A percentile compares a stretch with the other conserved stretches of the same genome.
Conservation (phyloP, 306 rosid genomes). For the Inga laurina region DNA sequence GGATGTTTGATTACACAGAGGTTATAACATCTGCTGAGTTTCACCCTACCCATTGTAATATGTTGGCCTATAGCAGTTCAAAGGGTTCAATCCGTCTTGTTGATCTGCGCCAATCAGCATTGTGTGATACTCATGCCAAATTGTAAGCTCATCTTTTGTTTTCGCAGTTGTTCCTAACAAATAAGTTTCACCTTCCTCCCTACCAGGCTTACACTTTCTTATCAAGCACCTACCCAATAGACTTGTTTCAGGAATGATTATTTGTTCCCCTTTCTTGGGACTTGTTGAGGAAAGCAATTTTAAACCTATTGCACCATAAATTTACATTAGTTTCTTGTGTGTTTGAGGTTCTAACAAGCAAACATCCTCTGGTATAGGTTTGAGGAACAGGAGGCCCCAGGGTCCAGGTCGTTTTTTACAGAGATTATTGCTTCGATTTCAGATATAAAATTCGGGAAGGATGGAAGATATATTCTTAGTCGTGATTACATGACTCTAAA, state of each 20-base stretch:
- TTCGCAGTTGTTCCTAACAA: not conserved
- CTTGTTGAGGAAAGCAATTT: not conserved
- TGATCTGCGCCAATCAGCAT: slow-evolving; percentile 98
- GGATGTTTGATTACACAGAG: slow-evolving; percentile 68
- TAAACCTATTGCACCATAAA: not conserved
- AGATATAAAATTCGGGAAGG: slow-evolving; percentile 89
- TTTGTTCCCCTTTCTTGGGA: slow-evolving; percentile 1
- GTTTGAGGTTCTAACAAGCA: slow-evolving; percentile 25
- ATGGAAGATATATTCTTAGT: slow-evolving; percentile 91
- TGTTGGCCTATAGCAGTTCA: slow-evolving; percentile 95
- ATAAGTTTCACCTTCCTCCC: not conserved
- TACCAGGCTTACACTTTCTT: not conserved
- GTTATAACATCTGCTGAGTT: slow-evolving; percentile 99
- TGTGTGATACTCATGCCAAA: slow-evolving; percentile 94
- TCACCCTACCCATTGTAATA: slow-evolving; percentile 96
- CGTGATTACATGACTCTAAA: slow-evolving; percentile 99
- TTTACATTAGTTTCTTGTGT: slow-evolving; percentile 18
- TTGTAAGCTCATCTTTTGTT: slow-evolving; percentile 55
- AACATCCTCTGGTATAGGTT: slow-evolving; percentile 56
- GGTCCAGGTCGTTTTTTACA: slow-evolving; percentile 94
- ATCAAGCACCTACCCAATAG: not conserved
- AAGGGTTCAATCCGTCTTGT: slow-evolving; percentile 96
- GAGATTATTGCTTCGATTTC: slow-evolving; percentile 99
- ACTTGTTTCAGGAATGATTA: not conserved
- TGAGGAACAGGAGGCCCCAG: slow-evolving; percentile 96